A percentile compares a stretch with the other conserved stretches of the same genome.
Evolutionary conservation across 495 filamentous ascomycete species (phyloP).

Genomic region (Penicillium ochrochloron): DNA sequence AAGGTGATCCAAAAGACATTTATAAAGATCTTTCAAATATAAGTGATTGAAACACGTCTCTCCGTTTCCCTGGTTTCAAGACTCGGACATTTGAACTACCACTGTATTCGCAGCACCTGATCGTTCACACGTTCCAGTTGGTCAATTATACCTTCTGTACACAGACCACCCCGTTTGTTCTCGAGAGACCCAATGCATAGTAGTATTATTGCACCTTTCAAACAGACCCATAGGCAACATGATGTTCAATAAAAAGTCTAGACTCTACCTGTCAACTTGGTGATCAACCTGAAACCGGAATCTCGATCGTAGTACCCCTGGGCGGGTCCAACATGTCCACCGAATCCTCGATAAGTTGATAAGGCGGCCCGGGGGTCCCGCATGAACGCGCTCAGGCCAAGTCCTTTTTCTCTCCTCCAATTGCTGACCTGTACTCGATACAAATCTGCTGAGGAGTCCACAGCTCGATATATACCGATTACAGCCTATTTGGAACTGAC

Average conservation of each 20-base stretch:
- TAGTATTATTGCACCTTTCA: background rate
- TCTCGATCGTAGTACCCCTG: slow-evolving; percentile 20
- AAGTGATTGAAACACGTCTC: too few species aligned
- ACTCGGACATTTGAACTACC: too few species aligned
- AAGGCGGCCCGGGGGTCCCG: slow-evolving; percentile 32
- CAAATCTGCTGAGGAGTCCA: background rate
- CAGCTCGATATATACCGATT: background rate
- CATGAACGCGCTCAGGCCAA: slow-evolving; percentile 31
- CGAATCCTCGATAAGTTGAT: slow-evolving; percentile 6
- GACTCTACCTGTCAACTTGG: background rate
- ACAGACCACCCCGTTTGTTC: too few species aligned
- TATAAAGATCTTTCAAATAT: too few species aligned
- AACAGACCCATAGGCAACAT: background rate
- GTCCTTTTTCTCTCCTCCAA: slow-evolving; percentile 22
- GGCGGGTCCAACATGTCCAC: slow-evolving; percentile 17
- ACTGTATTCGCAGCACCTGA: too few species aligned
- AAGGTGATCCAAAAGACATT: too few species aligned
- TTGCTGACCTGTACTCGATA: slow-evolving; percentile 1
- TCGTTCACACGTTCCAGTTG: too few species aligned
- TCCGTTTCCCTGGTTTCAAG: too few species aligned
- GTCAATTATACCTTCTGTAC: too few species aligned
- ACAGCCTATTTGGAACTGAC: background rate
- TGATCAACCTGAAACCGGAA: background rate
- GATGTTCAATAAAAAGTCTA: background rate
- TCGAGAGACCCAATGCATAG: background rate